Conservation (phyloP, 352 stramenopile species). For the Elongisporangium undulatum region DNA sequence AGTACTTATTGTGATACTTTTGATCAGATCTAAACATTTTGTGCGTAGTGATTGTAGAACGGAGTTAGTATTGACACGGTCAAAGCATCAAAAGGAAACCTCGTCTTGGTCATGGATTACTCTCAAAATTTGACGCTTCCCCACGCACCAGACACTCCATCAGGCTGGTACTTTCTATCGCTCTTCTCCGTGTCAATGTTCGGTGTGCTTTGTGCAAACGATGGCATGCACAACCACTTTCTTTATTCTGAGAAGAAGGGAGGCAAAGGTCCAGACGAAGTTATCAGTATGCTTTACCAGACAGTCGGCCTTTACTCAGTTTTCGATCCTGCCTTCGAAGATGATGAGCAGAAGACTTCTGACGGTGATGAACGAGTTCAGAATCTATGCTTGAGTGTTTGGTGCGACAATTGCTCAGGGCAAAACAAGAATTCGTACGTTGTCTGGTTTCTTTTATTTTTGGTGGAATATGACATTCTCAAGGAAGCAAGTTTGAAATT, state of each 20-base stretch:
- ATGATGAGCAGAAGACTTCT: not conserved
- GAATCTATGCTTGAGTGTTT: conserved; percentile 5
- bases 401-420: conserved; percentile 12
- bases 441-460: conserved; percentile 3
- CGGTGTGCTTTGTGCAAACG: conserved; percentile 8
- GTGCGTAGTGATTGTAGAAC: not conserved
- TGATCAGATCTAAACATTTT: not conserved
- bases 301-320: conserved; percentile 1
- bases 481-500: no score
- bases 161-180: conserved; percentile 19
- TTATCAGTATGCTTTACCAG: conserved; percentile 11
- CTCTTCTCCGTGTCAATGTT: conserved; percentile 11
- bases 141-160: conserved; percentile 4
- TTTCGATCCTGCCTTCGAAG: not conserved
- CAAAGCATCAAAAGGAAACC: not conserved
- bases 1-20: conserved; percentile 6
- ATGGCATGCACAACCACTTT: conserved; percentile 7
- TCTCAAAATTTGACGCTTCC: conserved; percentile 12
- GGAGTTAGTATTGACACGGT: conserved; percentile 4
- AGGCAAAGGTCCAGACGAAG: conserved; percentile 8
- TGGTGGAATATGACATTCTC: no score
- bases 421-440: conserved; percentile 24
- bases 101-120: conserved; percentile 13
- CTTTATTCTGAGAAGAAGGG: conserved; percentile 10
- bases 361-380: not conserved